Evolutionary conservation across 768 basidiomycete species (phyloP).

Genomic region (Termitomyces sp.): DNA sequence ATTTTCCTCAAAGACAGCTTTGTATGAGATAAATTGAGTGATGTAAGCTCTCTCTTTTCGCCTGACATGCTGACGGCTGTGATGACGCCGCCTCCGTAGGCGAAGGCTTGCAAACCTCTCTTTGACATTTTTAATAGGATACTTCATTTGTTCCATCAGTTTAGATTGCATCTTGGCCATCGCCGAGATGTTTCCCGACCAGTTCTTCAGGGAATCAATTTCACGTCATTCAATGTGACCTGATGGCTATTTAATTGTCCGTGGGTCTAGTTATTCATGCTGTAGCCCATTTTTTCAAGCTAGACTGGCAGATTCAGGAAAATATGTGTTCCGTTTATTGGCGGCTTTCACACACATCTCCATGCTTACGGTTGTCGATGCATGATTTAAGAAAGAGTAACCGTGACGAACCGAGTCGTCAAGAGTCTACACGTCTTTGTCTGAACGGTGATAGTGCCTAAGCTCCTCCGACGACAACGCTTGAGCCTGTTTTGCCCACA

Average conservation of each 20-base stretch:
- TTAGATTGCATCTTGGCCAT: background rate
- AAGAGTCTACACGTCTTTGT: slow-evolving; percentile 18
- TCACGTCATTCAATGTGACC: slow-evolving; percentile 45
- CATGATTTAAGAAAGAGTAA: slow-evolving; percentile 43
- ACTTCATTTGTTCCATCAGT: slow-evolving; percentile 35
- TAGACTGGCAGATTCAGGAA: slow-evolving; percentile 54
- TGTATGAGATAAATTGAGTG: slow-evolving; percentile 68
- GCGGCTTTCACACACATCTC: slow-evolving; percentile 47
- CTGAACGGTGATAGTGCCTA: background rate
- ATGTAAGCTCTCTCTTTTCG: slow-evolving; percentile 38
- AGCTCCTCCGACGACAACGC: background rate
- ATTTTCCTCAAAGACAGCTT: slow-evolving; percentile 39
- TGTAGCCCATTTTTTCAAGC: background rate
- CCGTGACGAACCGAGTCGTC: slow-evolving; percentile 22
- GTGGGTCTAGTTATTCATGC: background rate
- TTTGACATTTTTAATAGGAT: slow-evolving; percentile 64
- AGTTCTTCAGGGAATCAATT: slow-evolving; percentile 59
- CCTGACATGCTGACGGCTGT: background rate
- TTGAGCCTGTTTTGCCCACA: background rate
- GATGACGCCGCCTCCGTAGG: slow-evolving; percentile 19
- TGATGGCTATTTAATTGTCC: slow-evolving; percentile 41
- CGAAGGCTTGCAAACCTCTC: slow-evolving; percentile 64
- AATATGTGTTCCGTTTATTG: slow-evolving; percentile 60
- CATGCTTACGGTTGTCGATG: slow-evolving; percentile 37
- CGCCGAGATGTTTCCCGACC: background rate